phyloP scores from a whole-genome alignment of 108 stramenopile species.

The Cylindrotheca closterium region DNA sequence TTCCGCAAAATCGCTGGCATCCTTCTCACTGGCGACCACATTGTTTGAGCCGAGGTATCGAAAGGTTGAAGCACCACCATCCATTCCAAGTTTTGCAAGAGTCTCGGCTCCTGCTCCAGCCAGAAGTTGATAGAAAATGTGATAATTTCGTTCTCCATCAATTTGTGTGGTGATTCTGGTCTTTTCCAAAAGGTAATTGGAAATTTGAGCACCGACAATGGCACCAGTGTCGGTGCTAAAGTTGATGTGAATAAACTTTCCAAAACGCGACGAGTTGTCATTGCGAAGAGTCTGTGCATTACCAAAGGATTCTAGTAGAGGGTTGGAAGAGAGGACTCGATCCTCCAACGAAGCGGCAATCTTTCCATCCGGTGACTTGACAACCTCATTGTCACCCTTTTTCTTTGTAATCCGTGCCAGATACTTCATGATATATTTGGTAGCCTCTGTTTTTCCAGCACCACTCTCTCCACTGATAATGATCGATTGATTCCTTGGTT shows the following conservation, averaged over 20 bases:
- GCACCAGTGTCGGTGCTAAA: conserved; percentile 66
- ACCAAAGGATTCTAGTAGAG: conserved; percentile 90
- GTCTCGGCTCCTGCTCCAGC: conserved; percentile 54
- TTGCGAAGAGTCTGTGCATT: conserved; percentile 89
- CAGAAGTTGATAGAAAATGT: conserved; percentile 97
- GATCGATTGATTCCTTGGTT: conserved; percentile 71
- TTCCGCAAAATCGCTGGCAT: conserved; percentile 59
- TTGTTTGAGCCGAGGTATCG: conserved; percentile 62
- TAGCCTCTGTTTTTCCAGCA: conserved; percentile 94
- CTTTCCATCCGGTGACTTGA: conserved; percentile 31
- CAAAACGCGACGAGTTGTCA: conserved; percentile 92
- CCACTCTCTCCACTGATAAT: conserved; percentile 91
- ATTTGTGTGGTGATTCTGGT: conserved; percentile 88
- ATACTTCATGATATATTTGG: conserved; percentile 96
- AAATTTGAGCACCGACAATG: conserved; percentile 81
- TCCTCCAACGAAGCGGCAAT: conserved; percentile 80
- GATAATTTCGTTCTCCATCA: conserved; percentile 96
- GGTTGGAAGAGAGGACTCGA: conserved; percentile 86
- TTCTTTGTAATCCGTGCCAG: conserved; percentile 80
- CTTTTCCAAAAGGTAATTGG: conserved; percentile 93
- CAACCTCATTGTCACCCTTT: conserved; percentile 4
- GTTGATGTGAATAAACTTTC: conserved; percentile 91
- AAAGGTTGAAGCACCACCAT: conserved; percentile 52
- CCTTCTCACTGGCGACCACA: conserved; percentile 41
- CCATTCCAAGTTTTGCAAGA: conserved; percentile 55